phyloP scores from a whole-genome alignment of 2,329 filamentous ascomycete genomes.

The Hyphodiscus sp. region DNA sequence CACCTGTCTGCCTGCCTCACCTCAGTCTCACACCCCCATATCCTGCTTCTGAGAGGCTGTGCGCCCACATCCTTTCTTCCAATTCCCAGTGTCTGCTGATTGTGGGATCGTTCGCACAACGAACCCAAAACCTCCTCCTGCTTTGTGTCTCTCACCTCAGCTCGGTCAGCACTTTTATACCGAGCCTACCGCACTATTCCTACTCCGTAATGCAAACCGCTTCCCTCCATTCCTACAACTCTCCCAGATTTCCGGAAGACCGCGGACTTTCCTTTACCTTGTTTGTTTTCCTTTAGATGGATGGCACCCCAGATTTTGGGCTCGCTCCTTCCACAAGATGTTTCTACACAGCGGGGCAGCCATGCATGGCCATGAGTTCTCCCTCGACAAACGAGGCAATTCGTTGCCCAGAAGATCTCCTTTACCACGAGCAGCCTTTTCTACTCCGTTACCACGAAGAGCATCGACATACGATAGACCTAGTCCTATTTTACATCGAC shows the following conservation, averaged over 20 bases:
- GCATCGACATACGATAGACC: slow-evolving; percentile 20
- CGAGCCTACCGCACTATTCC: slow-evolving; percentile 1
- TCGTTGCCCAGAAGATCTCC: slow-evolving; percentile 18
- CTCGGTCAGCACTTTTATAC: slow-evolving; percentile 11
- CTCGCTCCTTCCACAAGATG: slow-evolving; percentile 24
- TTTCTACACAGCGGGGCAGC: slow-evolving; percentile 26
- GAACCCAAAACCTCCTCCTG: slow-evolving; percentile 1
- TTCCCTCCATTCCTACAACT: neutral
- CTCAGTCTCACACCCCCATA: neutral
- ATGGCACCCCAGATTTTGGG: slow-evolving; percentile 16
- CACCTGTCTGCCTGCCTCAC: neutral
- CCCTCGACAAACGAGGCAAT: slow-evolving; percentile 12
- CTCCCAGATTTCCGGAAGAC: neutral
- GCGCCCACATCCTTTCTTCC: neutral
- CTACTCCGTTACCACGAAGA: slow-evolving; percentile 20
- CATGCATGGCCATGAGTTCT: slow-evolving; percentile 27
- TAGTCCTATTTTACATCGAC: slow-evolving; percentile 10
- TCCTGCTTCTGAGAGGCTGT: neutral
- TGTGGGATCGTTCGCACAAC: neutral
- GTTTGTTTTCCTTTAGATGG: slow-evolving; percentile 7
- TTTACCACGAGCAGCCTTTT: slow-evolving; percentile 27
- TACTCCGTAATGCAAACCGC: slow-evolving; percentile 9
- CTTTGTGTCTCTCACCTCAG: slow-evolving; percentile 10
- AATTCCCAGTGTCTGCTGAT: slow-evolving; percentile 1
- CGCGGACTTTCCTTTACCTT: neutral